These are phyloP conservation scores for Aspergillus panamensis DNA, from an alignment of 495 filamentous ascomycete species.

Conservation along the genomic window DNA sequence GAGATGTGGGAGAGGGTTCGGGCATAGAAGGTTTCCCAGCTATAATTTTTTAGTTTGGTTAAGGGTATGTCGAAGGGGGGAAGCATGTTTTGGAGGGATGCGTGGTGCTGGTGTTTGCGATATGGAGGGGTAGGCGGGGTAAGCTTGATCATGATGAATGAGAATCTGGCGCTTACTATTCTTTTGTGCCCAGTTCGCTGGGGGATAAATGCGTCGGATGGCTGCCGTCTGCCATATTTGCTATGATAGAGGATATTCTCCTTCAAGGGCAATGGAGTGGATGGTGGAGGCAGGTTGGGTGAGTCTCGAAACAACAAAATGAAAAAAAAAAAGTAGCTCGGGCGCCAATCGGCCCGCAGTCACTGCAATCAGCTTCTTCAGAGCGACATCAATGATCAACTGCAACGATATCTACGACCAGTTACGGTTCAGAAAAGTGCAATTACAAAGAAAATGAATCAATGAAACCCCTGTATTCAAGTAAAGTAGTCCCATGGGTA, in stretches of 20 bases:
- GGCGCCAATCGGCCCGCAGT: conserved; percentile 13
- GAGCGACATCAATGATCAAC: too few species aligned
- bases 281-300: background rate
- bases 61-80: too few species aligned
- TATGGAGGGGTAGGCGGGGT: conserved; percentile 26
- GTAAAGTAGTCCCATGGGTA: conserved; percentile 19
- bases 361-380: too few species aligned
- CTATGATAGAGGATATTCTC: conserved; percentile 5
- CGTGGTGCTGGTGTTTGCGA: too few species aligned
- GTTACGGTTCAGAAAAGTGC: background rate
- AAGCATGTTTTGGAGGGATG: too few species aligned
- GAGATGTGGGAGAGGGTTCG: conserved; percentile 42
- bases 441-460: background rate
- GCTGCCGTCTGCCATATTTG: conserved; percentile 16
- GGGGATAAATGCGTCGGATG: conserved; percentile 46
- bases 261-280: background rate
- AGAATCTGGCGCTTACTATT: conserved; percentile 42
- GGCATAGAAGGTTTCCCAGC: conserved; percentile 48
- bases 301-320: background rate
- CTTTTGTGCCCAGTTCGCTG: conserved; percentile 53
- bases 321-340: conserved; percentile 5
- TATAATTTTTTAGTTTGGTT: conserved; percentile 12
- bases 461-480: conserved; percentile 14
- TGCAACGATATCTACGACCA: background rate
- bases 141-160: background rate